Conservation (phyloP, 108 stramenopile genomes). For the Stephanodiscus triporus region DNA sequence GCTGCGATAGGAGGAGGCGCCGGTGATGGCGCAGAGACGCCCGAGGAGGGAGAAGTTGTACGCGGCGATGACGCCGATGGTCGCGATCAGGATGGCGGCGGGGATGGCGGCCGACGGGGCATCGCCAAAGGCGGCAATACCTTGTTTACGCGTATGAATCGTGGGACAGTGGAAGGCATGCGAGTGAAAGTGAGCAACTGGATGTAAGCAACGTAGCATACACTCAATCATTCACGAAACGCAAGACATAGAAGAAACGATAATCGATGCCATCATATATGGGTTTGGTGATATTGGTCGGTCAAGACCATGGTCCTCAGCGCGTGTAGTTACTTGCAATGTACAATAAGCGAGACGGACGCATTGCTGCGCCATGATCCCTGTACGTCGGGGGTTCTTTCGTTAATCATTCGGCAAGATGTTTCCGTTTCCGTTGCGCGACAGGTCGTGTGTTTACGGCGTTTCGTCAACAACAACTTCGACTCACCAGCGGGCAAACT, state of each 20-base stretch:
- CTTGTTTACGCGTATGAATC: slow-evolving; percentile 21
- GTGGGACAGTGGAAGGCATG: neutral
- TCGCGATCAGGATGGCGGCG: slow-evolving; percentile 71
- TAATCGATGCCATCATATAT: slow-evolving; percentile 2
- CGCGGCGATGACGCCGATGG: slow-evolving; percentile 66
- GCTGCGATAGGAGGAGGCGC: slow-evolving; percentile 80
- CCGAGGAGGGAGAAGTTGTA: slow-evolving; percentile 81
- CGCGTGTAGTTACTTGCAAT: slow-evolving; percentile 6
- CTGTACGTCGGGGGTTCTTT: slow-evolving; percentile 1
- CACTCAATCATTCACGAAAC: neutral
- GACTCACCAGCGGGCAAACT: slow-evolving; percentile 78
- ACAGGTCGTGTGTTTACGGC: slow-evolving; percentile 38
- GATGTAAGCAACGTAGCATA: slow-evolving; percentile 5
- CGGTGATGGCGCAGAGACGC: slow-evolving; percentile 78
- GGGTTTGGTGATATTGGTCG: slow-evolving; percentile 39
- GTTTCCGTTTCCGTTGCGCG: slow-evolving; percentile 27
- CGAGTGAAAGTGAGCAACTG: slow-evolving; percentile 1
- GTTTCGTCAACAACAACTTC: slow-evolving; percentile 9
- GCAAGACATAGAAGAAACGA: neutral
- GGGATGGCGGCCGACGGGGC: slow-evolving; percentile 88
- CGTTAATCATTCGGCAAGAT: neutral
- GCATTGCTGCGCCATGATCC: neutral
- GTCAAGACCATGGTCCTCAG: slow-evolving; percentile 34
- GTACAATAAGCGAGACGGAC: neutral
- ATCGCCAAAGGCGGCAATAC: slow-evolving; percentile 92